Percentiles rank a stretch among this genome's conserved stretches.
Evolutionary conservation across 2,329 filamentous ascomycete genomes (phyloP).

Genomic region (Neofusicoccum parvum): DNA sequence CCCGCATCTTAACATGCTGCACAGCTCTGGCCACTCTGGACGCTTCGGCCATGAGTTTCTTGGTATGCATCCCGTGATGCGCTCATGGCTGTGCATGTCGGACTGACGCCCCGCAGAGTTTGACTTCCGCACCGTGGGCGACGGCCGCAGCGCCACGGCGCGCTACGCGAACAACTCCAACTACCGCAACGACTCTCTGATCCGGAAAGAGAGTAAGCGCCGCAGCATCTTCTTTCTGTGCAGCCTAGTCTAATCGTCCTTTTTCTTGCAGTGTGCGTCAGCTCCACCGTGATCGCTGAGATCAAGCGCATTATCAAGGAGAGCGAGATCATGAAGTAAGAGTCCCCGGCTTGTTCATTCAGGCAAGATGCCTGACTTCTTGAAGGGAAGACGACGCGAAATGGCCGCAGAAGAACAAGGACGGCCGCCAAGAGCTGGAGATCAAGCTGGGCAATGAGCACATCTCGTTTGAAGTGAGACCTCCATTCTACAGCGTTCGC

Average conservation of each 20-base stretch:
- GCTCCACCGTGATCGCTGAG: slow-evolving; percentile 84
- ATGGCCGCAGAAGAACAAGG: slow-evolving; percentile 99
- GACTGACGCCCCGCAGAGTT: slow-evolving; percentile 67
- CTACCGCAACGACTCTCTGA: slow-evolving; percentile 97
- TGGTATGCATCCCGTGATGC: slow-evolving; percentile 55
- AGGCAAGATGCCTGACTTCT: slow-evolving; percentile 27
- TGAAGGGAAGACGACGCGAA: slow-evolving; percentile 93
- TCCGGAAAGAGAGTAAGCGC: slow-evolving; percentile 96
- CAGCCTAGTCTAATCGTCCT: not conserved
- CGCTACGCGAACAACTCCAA: slow-evolving; percentile 99
- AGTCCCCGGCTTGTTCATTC: not conserved
- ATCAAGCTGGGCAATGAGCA: slow-evolving; percentile 92
- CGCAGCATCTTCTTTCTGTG: not conserved
- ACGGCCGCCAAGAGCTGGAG: slow-evolving; percentile 93
- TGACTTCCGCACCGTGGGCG: slow-evolving; percentile 88
- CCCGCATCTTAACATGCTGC: slow-evolving; percentile 37
- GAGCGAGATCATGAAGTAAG: slow-evolving; percentile 95
- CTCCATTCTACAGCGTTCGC: not conserved
- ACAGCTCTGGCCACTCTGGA: slow-evolving; percentile 93
- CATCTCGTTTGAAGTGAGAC: slow-evolving; percentile 89
- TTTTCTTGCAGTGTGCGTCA: slow-evolving; percentile 79
- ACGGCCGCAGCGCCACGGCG: slow-evolving; percentile 89
- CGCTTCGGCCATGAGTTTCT: slow-evolving; percentile 98
- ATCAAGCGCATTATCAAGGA: slow-evolving; percentile 97
- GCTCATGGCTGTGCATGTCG: slow-evolving; percentile 22